Conservation (phyloP, 2,329 filamentous ascomycete species). For the Arachnomyces sp. region DNA sequence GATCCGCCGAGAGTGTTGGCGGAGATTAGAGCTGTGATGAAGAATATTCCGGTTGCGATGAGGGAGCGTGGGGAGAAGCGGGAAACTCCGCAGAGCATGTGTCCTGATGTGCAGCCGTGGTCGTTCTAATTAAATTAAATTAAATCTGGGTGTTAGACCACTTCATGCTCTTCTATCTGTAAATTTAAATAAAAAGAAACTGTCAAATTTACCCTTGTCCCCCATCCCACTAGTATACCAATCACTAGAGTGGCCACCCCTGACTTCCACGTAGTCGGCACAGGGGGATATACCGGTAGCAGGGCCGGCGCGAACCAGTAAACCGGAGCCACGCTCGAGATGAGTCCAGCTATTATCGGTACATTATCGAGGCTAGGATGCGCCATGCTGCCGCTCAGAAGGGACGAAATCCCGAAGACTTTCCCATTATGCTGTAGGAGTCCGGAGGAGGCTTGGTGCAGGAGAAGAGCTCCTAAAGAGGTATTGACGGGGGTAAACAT, state of each 20-base stretch:
- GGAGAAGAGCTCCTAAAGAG: conserved; percentile 42
- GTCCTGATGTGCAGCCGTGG: conserved; percentile 48
- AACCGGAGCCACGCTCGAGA: conserved; percentile 37
- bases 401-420: conserved; percentile 44
- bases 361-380: conserved; percentile 35
- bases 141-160: conserved; percentile 3
- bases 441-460: conserved; percentile 44
- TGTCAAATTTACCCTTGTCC: conserved; percentile 42
- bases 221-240: conserved; percentile 44
- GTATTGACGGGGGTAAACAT: conserved; percentile 51
- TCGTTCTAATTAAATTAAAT: conserved; percentile 30
- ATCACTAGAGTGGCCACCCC: conserved; percentile 33
- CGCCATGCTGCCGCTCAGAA: conserved; percentile 36
- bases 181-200: not conserved
- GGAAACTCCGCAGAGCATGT: conserved; percentile 49
- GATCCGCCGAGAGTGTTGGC: conserved; percentile 27
- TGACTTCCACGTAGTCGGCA: conserved; percentile 26
- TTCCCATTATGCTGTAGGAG: conserved; percentile 46
- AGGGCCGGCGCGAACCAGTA: conserved; percentile 38
- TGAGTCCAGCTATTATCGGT: conserved; percentile 40
- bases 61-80: conserved; percentile 44
- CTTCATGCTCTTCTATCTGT: not conserved
- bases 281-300: conserved; percentile 36
- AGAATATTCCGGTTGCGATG: conserved; percentile 40
- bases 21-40: conserved; percentile 36